phyloP scores from a whole-genome alignment of 2,329 filamentous ascomycete genomes.

The Colletotrichum melonis region DNA sequence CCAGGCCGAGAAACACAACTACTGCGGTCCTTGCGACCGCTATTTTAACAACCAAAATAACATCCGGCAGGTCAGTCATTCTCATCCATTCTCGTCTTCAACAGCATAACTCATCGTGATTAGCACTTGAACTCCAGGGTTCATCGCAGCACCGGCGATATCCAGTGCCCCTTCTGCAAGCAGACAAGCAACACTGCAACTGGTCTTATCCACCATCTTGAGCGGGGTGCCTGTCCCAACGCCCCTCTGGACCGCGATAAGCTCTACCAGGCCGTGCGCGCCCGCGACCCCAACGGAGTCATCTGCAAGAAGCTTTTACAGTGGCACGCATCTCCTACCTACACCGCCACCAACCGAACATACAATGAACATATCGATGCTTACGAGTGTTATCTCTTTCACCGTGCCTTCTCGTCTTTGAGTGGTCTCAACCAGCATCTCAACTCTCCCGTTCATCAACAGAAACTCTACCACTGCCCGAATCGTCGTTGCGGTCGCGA shows the following conservation, averaged over 20 bases:
- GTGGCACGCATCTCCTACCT: constrained; percentile 50
- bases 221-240: constrained; percentile 61
- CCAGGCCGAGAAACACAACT: constrained; percentile 4
- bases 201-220: constrained; percentile 67
- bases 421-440: constrained; percentile 62
- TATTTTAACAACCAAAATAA: constrained; percentile 3
- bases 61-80: background rate
- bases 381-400: constrained; percentile 68
- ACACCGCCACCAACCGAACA: constrained; percentile 51
- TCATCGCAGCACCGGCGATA: constrained; percentile 54
- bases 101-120: background rate
- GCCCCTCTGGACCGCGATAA: constrained; percentile 60
- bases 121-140: constrained; percentile 66
- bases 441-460: constrained; percentile 58
- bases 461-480: constrained; percentile 53
- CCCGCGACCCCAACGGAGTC: constrained; percentile 57
- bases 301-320: constrained; percentile 65
- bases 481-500: constrained; percentile 47
- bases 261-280: constrained; percentile 58
- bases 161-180: constrained; percentile 68
- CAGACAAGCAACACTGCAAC: constrained; percentile 58
- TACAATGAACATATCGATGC: constrained; percentile 53
- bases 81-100: no score
- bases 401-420: constrained; percentile 51
- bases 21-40: constrained; percentile 15